These are phyloP conservation scores for Xylaria flabelliformis DNA, from an alignment of 495 filamentous ascomycete genomes.

Conservation along the genomic window DNA sequence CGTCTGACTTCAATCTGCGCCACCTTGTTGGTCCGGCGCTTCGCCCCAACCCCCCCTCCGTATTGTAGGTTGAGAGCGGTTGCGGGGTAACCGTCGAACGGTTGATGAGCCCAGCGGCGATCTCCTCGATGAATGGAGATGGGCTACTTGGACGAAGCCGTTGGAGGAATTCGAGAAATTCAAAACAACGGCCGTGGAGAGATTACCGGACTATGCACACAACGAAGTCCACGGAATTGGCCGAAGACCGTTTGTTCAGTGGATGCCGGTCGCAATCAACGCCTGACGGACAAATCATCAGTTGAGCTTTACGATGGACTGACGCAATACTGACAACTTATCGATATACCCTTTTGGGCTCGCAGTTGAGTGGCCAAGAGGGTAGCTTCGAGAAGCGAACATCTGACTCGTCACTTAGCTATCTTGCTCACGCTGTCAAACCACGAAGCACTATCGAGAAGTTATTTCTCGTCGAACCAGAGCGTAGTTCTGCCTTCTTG, in stretches of 20 bases:
- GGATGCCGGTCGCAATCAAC: constrained; percentile 1
- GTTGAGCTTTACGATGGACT: constrained; percentile 4
- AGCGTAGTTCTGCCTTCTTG: constrained; percentile 73
- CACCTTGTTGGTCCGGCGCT: constrained; percentile 17
- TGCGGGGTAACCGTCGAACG: constrained; percentile 25
- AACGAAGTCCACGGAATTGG: neutral
- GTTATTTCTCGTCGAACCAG: constrained; percentile 81
- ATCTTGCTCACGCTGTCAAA: constrained; percentile 29
- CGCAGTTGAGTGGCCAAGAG: constrained; percentile 1
- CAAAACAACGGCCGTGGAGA: constrained; percentile 4
- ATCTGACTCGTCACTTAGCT: neutral
- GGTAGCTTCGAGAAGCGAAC: neutral
- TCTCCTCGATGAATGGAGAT: constrained; percentile 6
- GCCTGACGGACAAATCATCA: constrained; percentile 6
- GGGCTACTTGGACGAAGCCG: neutral
- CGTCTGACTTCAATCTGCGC: constrained; percentile 20
- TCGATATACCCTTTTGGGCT: neutral
- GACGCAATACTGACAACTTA: constrained; percentile 16
- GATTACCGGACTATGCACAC: neutral
- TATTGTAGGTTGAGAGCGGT: constrained; percentile 1
- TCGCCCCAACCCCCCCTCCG: constrained; percentile 10
- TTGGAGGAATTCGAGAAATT: constrained; percentile 6
- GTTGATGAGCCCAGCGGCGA: constrained; percentile 15
- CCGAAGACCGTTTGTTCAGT: constrained; percentile 12
- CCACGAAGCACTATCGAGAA: constrained; percentile 74